A percentile compares a stretch with the other conserved stretches of the same genome.
Conservation (phyloP, 1,139 yeast species). For the Pneumocystis wakefieldiae region DNA sequence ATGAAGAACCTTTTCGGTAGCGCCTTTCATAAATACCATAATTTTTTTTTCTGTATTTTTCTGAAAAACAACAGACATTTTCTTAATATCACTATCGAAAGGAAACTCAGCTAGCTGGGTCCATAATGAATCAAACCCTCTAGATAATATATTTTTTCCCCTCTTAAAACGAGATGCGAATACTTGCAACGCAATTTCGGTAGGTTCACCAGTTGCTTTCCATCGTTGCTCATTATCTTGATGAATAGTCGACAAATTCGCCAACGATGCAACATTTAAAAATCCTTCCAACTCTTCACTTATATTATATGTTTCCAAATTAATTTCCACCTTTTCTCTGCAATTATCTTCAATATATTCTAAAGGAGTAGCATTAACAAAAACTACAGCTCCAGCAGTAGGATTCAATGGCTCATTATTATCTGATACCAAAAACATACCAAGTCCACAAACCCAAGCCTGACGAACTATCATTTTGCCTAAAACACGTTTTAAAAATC, state of each 20-base stretch:
- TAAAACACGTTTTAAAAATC: conserved; percentile 19
- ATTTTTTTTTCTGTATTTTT: conserved; percentile 24
- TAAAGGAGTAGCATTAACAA: conserved; percentile 22
- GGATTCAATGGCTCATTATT: conserved; percentile 66
- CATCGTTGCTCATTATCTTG: conserved; percentile 33
- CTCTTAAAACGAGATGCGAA: conserved; percentile 44
- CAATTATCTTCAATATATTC: conserved; percentile 26
- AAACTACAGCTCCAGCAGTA: conserved; percentile 33
- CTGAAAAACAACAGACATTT: conserved; percentile 24
- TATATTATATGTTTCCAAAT: not conserved
- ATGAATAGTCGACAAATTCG: conserved; percentile 51
- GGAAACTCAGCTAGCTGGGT: conserved; percentile 52
- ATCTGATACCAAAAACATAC: conserved; percentile 40
- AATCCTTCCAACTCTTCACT: conserved; percentile 29
- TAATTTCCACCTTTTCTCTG: not conserved
- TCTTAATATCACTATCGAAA: conserved; percentile 54
- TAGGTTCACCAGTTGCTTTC: conserved; percentile 75
- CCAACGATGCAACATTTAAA: conserved; percentile 50
- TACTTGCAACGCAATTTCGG: conserved; percentile 71
- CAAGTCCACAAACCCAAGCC: conserved; percentile 58
- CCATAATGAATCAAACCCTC: conserved; percentile 20
- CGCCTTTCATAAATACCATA: conserved; percentile 54
- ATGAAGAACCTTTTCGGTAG: conserved; percentile 54
- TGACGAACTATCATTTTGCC: conserved; percentile 17
- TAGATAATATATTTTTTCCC: conserved; percentile 24